Evolutionary conservation across 2,329 filamentous ascomycete genomes (phyloP), one percentile per base, ranked within the genome.

Genomic region (Cadophora gregata): DNA sequence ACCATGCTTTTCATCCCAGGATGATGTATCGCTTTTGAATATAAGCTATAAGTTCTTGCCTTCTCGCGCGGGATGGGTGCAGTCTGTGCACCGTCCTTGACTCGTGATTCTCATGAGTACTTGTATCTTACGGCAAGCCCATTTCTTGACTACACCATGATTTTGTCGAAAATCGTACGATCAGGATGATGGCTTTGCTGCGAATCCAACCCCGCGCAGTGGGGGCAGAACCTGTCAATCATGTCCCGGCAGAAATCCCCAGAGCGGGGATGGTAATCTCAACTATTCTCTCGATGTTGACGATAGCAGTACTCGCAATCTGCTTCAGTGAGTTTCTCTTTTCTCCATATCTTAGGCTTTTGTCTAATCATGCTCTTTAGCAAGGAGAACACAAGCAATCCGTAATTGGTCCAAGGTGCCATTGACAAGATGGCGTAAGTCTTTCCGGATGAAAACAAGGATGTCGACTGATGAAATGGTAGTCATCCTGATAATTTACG

Each of bases 401-500:
- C 62, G 56, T 47, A 21, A 67, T 56, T 71, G 67, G 68, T 51
- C 56, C 19, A 69, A 59, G 8, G 42, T 72, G 12, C 65, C 69
- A 6, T 27, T 72, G 50, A 69, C 70, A 27, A 67, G 66, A 67
- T 72, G 69, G 67, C 60, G 70, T 69, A 60, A 29, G 69, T 68
- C 19, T 4, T 51, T 25, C 36, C 16, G 9, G 14, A 21, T 33
- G 36, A 8, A 6, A 33, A 8, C 14, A 48, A 45, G 14, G 29
- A 3, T 62, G 1, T 59, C 9, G 9, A 56, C 59, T 71, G 47
- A 65, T 51, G 2, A 21, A n/a, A 29, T 27, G 10, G 36, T 25
- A 73, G 71, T 73, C 3, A 67, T 70, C 24, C 62, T 89, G 42
- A 79, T 81, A 3, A 86, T 90, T 31, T 89, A 89, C 70, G 42